Evolutionary conservation across 202 grass and related monocot genomes (phyloP).

Genomic region (Hordeum pubiflorum): DNA sequence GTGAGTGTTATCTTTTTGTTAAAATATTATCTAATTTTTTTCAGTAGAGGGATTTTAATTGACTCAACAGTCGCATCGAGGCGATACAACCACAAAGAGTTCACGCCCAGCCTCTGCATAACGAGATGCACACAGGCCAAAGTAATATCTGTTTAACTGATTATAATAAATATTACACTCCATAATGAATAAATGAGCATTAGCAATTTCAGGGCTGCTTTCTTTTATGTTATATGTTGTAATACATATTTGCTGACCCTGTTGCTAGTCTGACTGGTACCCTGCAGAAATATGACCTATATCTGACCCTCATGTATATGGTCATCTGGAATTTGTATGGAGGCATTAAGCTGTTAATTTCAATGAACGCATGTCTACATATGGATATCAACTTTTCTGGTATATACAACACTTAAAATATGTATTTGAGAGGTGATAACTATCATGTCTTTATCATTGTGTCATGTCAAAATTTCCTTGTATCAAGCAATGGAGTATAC

Average conservation of each 20-base stretch:
- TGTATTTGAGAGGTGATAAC: slow-evolving; percentile 4
- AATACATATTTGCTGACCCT: background rate
- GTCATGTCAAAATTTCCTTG: background rate
- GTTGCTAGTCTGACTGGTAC: background rate
- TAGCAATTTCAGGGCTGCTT: slow-evolving; percentile 1
- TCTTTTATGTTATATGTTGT: background rate
- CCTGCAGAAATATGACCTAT: background rate
- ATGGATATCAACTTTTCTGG: background rate
- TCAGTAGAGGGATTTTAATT: background rate
- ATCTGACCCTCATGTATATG: background rate
- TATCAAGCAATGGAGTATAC: slow-evolving; percentile 10
- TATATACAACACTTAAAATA: background rate
- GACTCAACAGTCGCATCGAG: background rate
- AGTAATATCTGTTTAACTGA: background rate
- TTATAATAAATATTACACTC: background rate
- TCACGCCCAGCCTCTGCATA: background rate
- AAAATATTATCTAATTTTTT: background rate
- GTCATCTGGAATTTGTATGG: background rate
- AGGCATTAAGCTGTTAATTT: background rate
- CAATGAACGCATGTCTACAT: background rate
- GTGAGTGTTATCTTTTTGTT: slow-evolving; percentile 35
- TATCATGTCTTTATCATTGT: slow-evolving; percentile 2
- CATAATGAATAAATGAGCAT: background rate
- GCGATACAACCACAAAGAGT: background rate
- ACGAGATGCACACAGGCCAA: background rate